phyloP scores from a whole-genome alignment of 202 grass and related monocot genomes.

The Elaeis oleifera region DNA sequence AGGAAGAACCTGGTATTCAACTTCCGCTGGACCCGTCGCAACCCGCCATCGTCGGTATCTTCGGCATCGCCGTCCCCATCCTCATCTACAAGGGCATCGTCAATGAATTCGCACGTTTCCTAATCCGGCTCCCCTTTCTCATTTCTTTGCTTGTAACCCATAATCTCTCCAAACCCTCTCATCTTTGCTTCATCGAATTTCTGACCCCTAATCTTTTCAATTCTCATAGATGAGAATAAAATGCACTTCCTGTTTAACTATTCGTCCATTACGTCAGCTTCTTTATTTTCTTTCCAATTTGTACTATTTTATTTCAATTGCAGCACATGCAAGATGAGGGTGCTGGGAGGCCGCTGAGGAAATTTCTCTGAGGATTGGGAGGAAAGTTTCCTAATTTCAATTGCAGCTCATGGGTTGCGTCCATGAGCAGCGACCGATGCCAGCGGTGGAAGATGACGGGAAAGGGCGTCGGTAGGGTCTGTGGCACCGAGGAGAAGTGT shows the following conservation, averaged over 20 bases:
- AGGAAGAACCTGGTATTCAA: slow-evolving; percentile 69
- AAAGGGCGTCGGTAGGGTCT: not conserved
- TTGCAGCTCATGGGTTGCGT: slow-evolving; percentile 9
- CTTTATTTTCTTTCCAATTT: not conserved
- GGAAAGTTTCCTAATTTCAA: too few relatives aligned
- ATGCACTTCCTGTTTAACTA: too few relatives aligned
- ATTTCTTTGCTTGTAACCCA: not conserved
- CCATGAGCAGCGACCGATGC: slow-evolving; percentile 40
- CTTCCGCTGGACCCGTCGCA: slow-evolving; percentile 71
- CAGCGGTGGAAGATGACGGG: slow-evolving; percentile 5
- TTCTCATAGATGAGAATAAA: too few relatives aligned
- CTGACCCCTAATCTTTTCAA: too few relatives aligned
- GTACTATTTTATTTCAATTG: slow-evolving; percentile 2
- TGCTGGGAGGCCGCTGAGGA: slow-evolving; percentile 61
- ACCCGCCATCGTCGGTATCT: slow-evolving; percentile 60
- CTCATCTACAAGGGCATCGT: slow-evolving; percentile 80
- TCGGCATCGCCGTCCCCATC: slow-evolving; percentile 60
- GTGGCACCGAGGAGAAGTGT: not conserved
- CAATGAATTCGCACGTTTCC: slow-evolving; percentile 55
- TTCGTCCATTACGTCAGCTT: too few relatives aligned
- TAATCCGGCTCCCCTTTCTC: not conserved
- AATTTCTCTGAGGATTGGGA: slow-evolving; percentile 54
- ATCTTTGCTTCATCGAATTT: too few relatives aligned
- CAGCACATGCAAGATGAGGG: slow-evolving; percentile 99
- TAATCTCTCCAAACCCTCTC: too few relatives aligned